Conservation (phyloP, 2,329 filamentous ascomycete genomes). For the Phoma sp. region DNA sequence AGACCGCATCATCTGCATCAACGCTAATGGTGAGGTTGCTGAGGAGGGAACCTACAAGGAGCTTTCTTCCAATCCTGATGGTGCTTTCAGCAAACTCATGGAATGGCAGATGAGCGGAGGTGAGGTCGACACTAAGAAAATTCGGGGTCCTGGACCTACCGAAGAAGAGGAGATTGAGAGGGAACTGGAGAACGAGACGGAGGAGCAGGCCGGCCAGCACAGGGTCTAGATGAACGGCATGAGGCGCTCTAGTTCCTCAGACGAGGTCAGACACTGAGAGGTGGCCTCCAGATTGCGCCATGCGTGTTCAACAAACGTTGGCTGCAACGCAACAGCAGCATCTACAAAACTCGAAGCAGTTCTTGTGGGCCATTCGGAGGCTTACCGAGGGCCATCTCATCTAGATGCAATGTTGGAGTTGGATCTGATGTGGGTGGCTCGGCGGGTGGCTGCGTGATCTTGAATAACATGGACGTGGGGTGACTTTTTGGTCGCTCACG, state of each 20-base stretch:
- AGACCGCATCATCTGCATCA: conserved; percentile 92
- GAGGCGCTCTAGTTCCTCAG: background rate
- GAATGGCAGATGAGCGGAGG: conserved; percentile 97
- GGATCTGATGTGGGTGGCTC: background rate
- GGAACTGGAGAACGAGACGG: conserved; percentile 48
- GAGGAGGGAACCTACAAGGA: conserved; percentile 86
- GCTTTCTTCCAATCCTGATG: conserved; percentile 74
- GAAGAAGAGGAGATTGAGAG: conserved; percentile 61
- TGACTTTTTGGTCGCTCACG: conserved; percentile 19
- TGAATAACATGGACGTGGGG: conserved; percentile 21
- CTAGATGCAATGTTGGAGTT: background rate
- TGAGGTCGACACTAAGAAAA: conserved; percentile 55
- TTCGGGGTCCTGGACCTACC: conserved; percentile 46
- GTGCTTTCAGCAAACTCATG: conserved; percentile 95
- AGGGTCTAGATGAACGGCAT: conserved; percentile 17
- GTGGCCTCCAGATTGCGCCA: background rate
- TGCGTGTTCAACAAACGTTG: background rate
- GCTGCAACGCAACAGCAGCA: background rate
- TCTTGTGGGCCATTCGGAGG: background rate
- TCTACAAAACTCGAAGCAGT: background rate
- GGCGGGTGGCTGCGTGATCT: conserved; percentile 2
- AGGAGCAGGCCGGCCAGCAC: conserved; percentile 42
- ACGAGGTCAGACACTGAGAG: background rate
- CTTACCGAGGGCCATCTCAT: background rate
- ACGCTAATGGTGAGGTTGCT: conserved; percentile 84